Percentiles rank a stretch among this genome's conserved stretches.
Evolutionary conservation across 306 rosid genomes (phyloP).

Genomic region (Vigna angularis): DNA sequence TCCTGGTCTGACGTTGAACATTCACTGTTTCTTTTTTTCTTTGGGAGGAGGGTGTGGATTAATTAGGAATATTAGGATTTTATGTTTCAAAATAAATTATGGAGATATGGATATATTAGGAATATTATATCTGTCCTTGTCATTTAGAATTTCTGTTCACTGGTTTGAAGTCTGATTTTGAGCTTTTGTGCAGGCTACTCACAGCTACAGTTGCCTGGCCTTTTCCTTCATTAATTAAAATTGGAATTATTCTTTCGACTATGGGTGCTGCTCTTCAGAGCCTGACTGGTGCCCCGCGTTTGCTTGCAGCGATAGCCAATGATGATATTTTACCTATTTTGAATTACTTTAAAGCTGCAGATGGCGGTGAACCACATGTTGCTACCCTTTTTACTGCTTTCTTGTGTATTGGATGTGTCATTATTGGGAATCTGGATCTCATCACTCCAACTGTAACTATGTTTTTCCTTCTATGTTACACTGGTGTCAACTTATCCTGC

Average conservation of each 20-base stretch:
- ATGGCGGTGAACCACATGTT: constrained; percentile 82
- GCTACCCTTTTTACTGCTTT: constrained; percentile 95
- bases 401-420: constrained; percentile 87
- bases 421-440: constrained; percentile 99
- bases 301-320: constrained; percentile 99
- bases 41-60: not conserved
- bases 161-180: constrained; percentile 45
- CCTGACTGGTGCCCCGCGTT: constrained; percentile 98
- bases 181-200: constrained; percentile 83
- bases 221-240: constrained; percentile 85
- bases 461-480: constrained; percentile 96
- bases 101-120: too few species aligned
- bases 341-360: constrained; percentile 88
- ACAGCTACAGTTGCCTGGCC: constrained; percentile 98
- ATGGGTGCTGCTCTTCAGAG: constrained; percentile 99
- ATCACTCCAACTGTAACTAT: constrained; percentile 98
- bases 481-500: constrained; percentile 99
- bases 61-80: too few species aligned
- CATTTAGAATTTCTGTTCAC: constrained; percentile 31
- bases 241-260: constrained; percentile 97
- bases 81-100: too few species aligned
- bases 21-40: not conserved
- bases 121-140: not conserved
- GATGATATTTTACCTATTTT: constrained; percentile 95
- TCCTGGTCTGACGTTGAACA: not conserved